These are phyloP conservation scores for Flaveria bidentis DNA, from an alignment of 129 eudicot species.

Conservation along the genomic window DNA sequence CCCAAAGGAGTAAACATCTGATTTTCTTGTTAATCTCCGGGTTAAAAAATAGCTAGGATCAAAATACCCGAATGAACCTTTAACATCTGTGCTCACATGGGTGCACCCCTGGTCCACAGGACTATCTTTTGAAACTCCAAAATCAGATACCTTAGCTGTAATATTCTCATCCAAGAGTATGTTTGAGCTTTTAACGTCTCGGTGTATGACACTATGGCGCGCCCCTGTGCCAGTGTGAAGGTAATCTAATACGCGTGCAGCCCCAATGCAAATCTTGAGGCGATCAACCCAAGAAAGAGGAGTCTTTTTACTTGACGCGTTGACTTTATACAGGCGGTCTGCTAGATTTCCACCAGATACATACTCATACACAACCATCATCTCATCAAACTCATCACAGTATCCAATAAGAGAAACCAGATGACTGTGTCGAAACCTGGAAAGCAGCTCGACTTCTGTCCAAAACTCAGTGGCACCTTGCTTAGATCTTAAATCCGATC, in stretches of 20 bases:
- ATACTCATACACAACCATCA: conserved; percentile 46
- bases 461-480: conserved; percentile 44
- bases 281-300: conserved; percentile 44
- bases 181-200: conserved; percentile 55
- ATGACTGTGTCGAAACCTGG: conserved; percentile 37
- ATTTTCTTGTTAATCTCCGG: conserved; percentile 50
- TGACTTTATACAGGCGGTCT: conserved; percentile 32
- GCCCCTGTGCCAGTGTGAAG: conserved; percentile 42
- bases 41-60: conserved; percentile 50
- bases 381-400: conserved; percentile 41
- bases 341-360: conserved; percentile 39
- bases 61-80: conserved; percentile 55
- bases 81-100: conserved; percentile 47
- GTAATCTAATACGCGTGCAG: conserved; percentile 43
- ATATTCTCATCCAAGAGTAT: conserved; percentile 43
- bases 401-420: conserved; percentile 44
- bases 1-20: conserved; percentile 54
- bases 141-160: conserved; percentile 55
- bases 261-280: conserved; percentile 43
- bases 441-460: conserved; percentile 44
- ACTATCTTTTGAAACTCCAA: conserved; percentile 51
- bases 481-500: conserved; percentile 32
- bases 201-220: conserved; percentile 37
- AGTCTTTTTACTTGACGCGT: neutral
- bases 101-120: conserved; percentile 26